Conservation (phyloP, 139 green algal species). For the Micromonas pusilla region DNA sequence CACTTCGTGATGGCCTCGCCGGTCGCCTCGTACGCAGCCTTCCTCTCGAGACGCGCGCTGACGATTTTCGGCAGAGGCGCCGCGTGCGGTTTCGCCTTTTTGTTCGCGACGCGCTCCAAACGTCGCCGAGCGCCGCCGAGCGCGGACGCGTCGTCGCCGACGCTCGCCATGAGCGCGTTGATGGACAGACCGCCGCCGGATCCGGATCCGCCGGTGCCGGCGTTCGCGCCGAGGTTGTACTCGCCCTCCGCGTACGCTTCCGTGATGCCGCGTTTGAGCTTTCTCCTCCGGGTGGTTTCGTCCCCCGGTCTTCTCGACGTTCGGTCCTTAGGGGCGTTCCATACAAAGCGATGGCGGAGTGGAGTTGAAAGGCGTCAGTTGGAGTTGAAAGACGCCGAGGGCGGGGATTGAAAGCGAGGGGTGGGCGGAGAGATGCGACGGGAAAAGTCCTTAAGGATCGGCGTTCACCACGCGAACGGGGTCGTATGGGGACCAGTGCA, state of each 20-base stretch:
- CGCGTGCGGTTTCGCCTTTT: conserved; percentile 17
- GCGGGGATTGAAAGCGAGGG: too few species aligned
- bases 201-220: neutral
- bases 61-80: conserved; percentile 26
- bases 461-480: too few species aligned
- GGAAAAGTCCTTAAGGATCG: too few species aligned
- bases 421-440: too few species aligned
- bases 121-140: conserved; percentile 47
- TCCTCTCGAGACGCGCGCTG: conserved; percentile 37
- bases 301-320: too few species aligned
- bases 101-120: conserved; percentile 55
- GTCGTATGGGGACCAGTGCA: too few species aligned
- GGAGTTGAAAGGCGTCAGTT: too few species aligned
- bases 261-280: conserved; percentile 34
- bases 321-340: too few species aligned
- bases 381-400: too few species aligned
- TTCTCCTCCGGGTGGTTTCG: too few species aligned
- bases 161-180: conserved; percentile 56
- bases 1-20: conserved; percentile 78
- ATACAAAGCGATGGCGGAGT: too few species aligned
- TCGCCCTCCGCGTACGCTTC: conserved; percentile 69
- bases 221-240: conserved; percentile 44
- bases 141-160: conserved; percentile 26
- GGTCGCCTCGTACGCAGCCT: conserved; percentile 77
- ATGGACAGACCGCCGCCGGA: conserved; percentile 42